Base-by-base conservation (phyloP, 2,329 filamentous ascomycete genomes). In the Madurella fahalii region DNA sequence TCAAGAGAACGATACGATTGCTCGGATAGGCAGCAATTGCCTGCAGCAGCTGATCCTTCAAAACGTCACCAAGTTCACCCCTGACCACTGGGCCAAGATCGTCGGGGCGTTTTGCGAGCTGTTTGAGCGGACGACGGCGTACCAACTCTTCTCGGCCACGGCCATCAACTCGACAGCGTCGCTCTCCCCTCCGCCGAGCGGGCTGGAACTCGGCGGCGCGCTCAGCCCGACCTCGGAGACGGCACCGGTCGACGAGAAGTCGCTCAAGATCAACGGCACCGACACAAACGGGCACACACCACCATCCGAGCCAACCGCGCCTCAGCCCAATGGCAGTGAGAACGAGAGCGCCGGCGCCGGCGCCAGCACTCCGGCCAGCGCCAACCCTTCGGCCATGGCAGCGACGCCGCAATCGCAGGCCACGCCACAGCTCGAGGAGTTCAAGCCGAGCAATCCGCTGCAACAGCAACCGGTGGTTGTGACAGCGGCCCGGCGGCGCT, bases 1-100 rank as follows among this genome's bases (percentile, higher is more conserved):
- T 69, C 94, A 99, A 71, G 94, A 99, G 69, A 99, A 99, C 65
- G 94, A 99, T 67, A 99, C 95, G 0, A 93, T 99, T 61, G 95
- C 94, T 2, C 84, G 95, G 20, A 99, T 99, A 64, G 94, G 94
- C 50, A 97, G 93, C 75, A 99, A 99, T 68, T 99, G 95, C 68
- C 74, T 99, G 50, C 94, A 99, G 69, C 93, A 97, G 68, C 76
- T 99, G 43, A 96, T 99, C 56, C 72, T 99, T 42, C 93, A 97
- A 68, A 99, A 99, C 63, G 94, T 99, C 9, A 85, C 83, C 58
- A 97, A 97, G 69, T 96, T 99, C 71, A 84, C 81, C 18, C 78
- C 84, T 1, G 83, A 87, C 52, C 93, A 99, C 69, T 99, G 94
- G 94, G 81, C 85, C 42, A 91, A 96, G 74, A 90, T 99, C 64